Percentiles rank a stretch among this genome's conserved stretches.
phyloP scores from a whole-genome alignment of 2,329 filamentous ascomycete species.

The Fusarium domesticum region DNA sequence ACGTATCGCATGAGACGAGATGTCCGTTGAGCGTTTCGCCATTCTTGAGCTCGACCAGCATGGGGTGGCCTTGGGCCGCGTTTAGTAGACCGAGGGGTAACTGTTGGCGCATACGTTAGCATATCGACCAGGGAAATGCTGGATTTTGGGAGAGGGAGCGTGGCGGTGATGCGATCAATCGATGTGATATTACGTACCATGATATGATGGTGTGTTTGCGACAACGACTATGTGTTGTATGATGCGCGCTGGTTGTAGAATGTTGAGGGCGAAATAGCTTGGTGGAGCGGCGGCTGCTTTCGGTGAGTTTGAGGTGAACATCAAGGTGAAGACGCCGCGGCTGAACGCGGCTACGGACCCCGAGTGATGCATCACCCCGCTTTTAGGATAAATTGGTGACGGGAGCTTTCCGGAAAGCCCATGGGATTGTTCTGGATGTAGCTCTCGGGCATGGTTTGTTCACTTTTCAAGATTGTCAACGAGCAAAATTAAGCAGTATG shows the following conservation, averaged over 20 bases:
- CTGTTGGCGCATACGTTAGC: slow-evolving; percentile 36
- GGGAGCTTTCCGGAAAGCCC: slow-evolving; percentile 20
- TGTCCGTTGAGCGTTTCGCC: slow-evolving; percentile 97
- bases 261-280: slow-evolving; percentile 27
- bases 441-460: background rate
- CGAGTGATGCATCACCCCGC: slow-evolving; percentile 27
- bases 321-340: slow-evolving; percentile 1
- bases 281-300: slow-evolving; percentile 24
- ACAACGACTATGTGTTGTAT: slow-evolving; percentile 19
- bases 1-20: slow-evolving; percentile 94
- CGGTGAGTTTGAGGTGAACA: slow-evolving; percentile 26
- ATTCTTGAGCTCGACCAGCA: slow-evolving; percentile 96
- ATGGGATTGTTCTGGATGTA: slow-evolving; percentile 5
- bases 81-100: slow-evolving; percentile 80
- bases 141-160: background rate
- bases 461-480: slow-evolving; percentile 1
- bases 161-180: background rate
- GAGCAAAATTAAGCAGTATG: slow-evolving; percentile 22
- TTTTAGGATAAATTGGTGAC: slow-evolving; percentile 11
- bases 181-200: slow-evolving; percentile 23
- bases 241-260: slow-evolving; percentile 21
- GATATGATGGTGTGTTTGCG: slow-evolving; percentile 23
- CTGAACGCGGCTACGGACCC: slow-evolving; percentile 12
- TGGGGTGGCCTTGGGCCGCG: slow-evolving; percentile 94
- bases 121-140: background rate